Evolutionary conservation across 1,139 yeast species (phyloP).

Genomic region (Sugiyamaella xylanicola): DNA sequence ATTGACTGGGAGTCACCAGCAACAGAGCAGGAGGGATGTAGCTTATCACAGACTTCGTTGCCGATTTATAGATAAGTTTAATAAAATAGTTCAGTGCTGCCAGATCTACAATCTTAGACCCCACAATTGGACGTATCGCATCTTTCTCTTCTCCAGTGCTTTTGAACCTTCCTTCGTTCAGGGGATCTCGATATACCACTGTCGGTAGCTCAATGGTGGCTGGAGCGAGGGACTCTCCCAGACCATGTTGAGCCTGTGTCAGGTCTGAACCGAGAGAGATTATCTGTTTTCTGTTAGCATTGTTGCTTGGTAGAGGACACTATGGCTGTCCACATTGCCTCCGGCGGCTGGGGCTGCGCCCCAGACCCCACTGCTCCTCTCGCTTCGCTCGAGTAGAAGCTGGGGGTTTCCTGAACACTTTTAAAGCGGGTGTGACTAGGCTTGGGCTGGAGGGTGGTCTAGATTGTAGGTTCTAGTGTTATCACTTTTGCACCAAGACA

Average conservation of each 20-base stretch:
- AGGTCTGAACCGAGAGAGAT: conserved; percentile 79
- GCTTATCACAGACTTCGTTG: conserved; percentile 39
- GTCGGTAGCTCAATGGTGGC: conserved; percentile 79
- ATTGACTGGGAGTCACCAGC: conserved; percentile 62
- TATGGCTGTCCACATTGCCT: not conserved
- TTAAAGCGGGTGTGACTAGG: no score
- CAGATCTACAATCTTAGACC: conserved; percentile 64
- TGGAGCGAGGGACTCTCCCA: conserved; percentile 75
- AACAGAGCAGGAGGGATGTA: conserved; percentile 51
- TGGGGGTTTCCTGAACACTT: no score
- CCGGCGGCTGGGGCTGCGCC: not conserved
- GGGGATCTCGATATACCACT: conserved; percentile 60
- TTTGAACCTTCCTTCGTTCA: conserved; percentile 45
- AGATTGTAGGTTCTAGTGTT: no score
- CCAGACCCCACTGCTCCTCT: no score
- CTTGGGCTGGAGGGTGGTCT: no score
- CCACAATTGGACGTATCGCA: conserved; percentile 62
- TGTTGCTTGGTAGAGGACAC: not conserved
- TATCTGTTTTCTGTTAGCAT: conserved; percentile 45
- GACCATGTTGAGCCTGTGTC: conserved; percentile 78
- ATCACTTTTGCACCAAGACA: no score
- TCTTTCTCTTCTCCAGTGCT: conserved; percentile 45
- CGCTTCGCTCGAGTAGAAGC: no score
- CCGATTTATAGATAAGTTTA: conserved; percentile 60
- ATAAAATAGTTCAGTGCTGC: conserved; percentile 72